Percentiles rank a stretch among this genome's conserved stretches.
phyloP scores from a whole-genome alignment of 331 rosid genomes.

The Malus hybrid region DNA sequence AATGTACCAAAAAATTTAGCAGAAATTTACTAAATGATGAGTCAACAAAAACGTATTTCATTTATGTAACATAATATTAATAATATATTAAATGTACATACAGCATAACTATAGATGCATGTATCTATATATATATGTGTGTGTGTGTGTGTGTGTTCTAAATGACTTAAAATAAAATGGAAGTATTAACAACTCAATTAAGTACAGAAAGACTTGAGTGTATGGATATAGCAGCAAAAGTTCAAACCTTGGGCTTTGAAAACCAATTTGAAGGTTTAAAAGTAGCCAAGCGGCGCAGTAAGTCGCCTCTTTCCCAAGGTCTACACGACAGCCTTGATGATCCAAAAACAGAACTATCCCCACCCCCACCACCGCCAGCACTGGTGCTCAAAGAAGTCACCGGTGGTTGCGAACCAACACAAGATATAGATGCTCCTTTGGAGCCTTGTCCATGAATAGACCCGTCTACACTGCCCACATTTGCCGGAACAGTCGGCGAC shows the following conservation, averaged over 20 bases:
- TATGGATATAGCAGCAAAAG: slow-evolving; percentile 1
- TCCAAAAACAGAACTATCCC: slow-evolving; percentile 53
- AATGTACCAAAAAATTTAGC: neutral
- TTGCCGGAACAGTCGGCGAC: slow-evolving; percentile 76
- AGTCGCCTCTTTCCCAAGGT: slow-evolving; percentile 99
- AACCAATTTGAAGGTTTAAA: slow-evolving; percentile 80
- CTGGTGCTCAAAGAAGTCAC: slow-evolving; percentile 80
- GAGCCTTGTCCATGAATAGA: slow-evolving; percentile 85
- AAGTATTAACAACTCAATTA: neutral
- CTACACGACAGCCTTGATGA: slow-evolving; percentile 78
- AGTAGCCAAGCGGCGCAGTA: slow-evolving; percentile 89
- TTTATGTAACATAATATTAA: neutral
- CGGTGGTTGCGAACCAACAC: slow-evolving; percentile 93
- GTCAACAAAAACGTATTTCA: neutral
- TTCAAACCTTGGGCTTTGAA: slow-evolving; percentile 91
- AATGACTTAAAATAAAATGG: neutral
- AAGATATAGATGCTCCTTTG: slow-evolving; percentile 89
- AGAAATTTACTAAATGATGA: neutral
- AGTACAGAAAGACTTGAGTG: neutral
- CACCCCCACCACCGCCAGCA: slow-evolving; percentile 29
- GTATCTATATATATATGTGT: neutral
- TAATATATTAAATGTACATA: neutral
- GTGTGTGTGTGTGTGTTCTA: too few species aligned
- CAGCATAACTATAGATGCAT: neutral
- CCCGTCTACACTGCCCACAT: slow-evolving; percentile 91